A percentile compares a stretch with the other conserved stretches of the same genome.
These are phyloP conservation scores for Phanerochaete sordida DNA, from an alignment of 768 basidiomycete species.

Conservation along the genomic window DNA sequence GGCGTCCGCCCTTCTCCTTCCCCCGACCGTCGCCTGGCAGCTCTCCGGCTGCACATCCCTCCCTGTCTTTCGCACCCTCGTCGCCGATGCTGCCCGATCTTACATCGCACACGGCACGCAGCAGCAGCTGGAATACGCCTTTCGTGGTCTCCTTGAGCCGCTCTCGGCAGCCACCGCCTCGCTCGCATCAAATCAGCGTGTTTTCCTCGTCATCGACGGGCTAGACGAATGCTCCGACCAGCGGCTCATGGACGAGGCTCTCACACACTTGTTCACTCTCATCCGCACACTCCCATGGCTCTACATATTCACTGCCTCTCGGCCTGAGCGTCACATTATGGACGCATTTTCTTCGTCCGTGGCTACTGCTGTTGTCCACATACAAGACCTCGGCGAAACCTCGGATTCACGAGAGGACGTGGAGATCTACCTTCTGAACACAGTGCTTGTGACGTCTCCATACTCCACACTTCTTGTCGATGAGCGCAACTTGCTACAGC, in stretches of 20 bases:
- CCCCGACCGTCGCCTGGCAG: no score
- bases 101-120: no score
- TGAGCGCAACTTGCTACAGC: no score
- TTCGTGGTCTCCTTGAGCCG: no score
- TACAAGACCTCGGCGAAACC: background rate
- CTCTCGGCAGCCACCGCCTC: no score
- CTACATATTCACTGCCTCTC: background rate
- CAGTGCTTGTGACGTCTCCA: background rate
- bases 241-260: background rate
- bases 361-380: background rate
- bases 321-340: background rate
- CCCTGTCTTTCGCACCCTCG: no score
- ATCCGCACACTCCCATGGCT: background rate
- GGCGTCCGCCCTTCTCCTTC: no score
- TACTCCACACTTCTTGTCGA: background rate
- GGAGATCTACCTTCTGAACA: background rate
- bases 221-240: background rate
- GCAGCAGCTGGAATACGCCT: no score
- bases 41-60: no score
- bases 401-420: background rate
- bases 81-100: no score
- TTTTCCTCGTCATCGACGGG: background rate
- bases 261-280: background rate
- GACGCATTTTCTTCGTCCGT: no score
- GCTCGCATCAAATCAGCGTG: background rate